Evolutionary conservation across 75 land plant species (phyloP).

Genomic region (Sequoia sempervirens): DNA sequence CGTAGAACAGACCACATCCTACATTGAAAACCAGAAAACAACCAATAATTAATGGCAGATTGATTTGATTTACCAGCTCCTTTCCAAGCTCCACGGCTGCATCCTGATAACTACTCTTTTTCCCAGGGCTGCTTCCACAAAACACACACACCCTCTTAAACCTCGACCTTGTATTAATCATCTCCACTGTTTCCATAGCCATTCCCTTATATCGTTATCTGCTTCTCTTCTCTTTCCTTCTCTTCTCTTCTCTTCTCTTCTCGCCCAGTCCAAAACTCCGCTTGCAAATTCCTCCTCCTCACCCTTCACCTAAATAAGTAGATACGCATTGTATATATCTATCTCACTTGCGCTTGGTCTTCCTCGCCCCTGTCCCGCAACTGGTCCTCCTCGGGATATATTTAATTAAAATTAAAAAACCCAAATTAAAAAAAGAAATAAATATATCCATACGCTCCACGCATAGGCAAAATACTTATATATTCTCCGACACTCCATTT

Average conservation of each 20-base stretch:
- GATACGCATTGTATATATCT: background rate
- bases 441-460: conserved; percentile 1
- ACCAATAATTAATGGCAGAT: background rate
- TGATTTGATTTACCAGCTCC: conserved; percentile 53
- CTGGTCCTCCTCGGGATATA: conserved; percentile 5
- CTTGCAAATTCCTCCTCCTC: background rate
- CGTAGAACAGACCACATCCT: background rate
- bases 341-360: background rate
- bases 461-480: background rate
- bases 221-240: background rate
- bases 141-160: conserved; percentile 84
- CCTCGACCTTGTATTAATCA: conserved; percentile 21
- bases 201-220: background rate
- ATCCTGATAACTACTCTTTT: conserved; percentile 65
- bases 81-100: conserved; percentile 78
- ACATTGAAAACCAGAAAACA: background rate
- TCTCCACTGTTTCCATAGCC: conserved; percentile 12
- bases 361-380: background rate
- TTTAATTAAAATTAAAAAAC: background rate
- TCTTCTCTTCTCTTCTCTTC: background rate
- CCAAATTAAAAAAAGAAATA: background rate
- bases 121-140: conserved; percentile 85
- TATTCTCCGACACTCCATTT: background rate
- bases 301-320: background rate
- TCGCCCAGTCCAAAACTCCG: background rate